Conservation (phyloP, 2,329 filamentous ascomycete genomes). For the Aspergillus sp. region DNA sequence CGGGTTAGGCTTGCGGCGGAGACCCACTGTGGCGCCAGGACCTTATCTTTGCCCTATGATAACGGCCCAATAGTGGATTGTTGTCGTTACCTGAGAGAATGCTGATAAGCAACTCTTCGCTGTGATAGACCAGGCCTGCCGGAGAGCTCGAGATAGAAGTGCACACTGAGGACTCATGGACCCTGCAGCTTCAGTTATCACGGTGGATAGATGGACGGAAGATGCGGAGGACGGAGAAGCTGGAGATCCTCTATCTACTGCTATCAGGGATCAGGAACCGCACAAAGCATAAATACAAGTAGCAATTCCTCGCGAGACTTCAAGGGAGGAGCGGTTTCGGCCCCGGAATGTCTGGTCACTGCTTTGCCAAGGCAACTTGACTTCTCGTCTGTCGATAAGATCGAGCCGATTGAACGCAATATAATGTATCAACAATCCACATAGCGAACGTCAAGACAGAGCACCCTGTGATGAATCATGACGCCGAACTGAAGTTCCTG, state of each 20-base stretch:
- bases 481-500: not conserved
- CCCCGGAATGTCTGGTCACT: not conserved
- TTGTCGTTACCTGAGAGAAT: constrained; percentile 3
- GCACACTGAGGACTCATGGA: not conserved
- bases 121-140: not conserved
- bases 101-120: not conserved
- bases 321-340: constrained; percentile 4
- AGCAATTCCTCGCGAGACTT: not conserved
- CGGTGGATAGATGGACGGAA: not conserved
- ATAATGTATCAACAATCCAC: not conserved
- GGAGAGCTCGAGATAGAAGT: not conserved
- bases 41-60: constrained; percentile 5
- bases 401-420: not conserved
- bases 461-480: not conserved
- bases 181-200: not conserved
- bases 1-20: not conserved
- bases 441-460: not conserved
- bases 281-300: constrained; percentile 7
- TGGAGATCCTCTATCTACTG: not conserved
- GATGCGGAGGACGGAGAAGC: not conserved
- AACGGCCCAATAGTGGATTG: not conserved
- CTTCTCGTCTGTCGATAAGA: not conserved
- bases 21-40: constrained; percentile 1
- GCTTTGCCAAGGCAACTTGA: not conserved
- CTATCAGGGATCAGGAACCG: not conserved